These are phyloP conservation scores for Pelagomonas calceolata DNA, from an alignment of 108 stramenopile species.

Conservation along the genomic window DNA sequence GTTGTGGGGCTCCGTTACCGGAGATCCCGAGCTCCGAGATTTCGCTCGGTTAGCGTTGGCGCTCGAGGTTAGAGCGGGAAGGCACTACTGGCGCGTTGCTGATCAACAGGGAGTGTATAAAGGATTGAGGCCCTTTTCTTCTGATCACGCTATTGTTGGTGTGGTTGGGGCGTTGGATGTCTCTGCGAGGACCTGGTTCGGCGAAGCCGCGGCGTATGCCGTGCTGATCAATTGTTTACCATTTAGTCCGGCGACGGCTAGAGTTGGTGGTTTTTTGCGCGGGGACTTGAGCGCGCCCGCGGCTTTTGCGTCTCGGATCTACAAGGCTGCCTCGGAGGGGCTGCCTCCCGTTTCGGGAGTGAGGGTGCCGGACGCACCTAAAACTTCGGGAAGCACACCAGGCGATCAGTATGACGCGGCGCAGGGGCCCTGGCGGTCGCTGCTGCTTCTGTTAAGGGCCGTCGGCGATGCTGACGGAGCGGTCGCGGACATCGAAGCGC, in stretches of 20 bases:
- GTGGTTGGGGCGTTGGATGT: conserved; percentile 37
- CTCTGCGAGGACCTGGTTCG: conserved; percentile 34
- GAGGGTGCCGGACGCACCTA: not conserved
- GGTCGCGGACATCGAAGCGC: not conserved
- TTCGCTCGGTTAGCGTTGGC: conserved; percentile 27
- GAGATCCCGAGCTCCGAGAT: conserved; percentile 18
- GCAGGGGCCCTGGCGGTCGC: not conserved
- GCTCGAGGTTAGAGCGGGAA: conserved; percentile 18
- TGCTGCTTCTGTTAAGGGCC: not conserved
- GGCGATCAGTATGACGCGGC: not conserved
- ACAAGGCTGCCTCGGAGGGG: not conserved
- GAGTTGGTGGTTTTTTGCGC: too few relatives aligned
- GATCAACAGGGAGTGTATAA: conserved; percentile 25
- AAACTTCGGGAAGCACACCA: not conserved
- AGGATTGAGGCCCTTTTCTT: conserved; percentile 17
- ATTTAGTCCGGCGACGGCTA: conserved; percentile 12
- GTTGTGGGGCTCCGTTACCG: conserved; percentile 26
- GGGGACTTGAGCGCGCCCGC: conserved; percentile 8
- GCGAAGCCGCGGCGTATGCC: conserved; percentile 14
- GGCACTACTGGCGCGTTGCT: conserved; percentile 29
- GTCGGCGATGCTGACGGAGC: not conserved
- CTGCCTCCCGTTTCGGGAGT: not conserved
- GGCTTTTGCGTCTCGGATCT: not conserved
- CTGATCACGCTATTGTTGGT: conserved; percentile 32
- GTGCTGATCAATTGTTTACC: conserved; percentile 42